Conservation (phyloP, 371 early-diverging fungal genomes). For the Enterospora canceri region DNA sequence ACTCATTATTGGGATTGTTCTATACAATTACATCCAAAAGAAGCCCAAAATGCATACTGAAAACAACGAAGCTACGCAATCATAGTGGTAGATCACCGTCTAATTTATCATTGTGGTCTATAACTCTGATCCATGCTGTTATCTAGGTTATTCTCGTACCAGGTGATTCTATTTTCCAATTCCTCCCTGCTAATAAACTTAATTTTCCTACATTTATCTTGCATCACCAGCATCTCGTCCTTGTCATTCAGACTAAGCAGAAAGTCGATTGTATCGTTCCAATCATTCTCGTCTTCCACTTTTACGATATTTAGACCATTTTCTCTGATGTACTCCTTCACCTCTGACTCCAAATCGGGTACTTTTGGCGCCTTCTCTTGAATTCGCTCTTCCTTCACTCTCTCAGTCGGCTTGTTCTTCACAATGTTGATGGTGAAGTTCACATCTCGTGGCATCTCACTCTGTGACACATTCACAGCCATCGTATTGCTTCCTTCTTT, state of each 20-base stretch:
- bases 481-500: not conserved
- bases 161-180: not conserved
- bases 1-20: too few species aligned
- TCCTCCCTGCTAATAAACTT: not conserved
- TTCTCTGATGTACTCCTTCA: not conserved
- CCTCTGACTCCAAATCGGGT: too few species aligned
- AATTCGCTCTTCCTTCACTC: not conserved
- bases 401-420: not conserved
- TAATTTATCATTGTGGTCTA: too few species aligned
- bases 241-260: not conserved
- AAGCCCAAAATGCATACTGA: too few species aligned
- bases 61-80: too few species aligned
- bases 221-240: not conserved
- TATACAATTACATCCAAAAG: too few species aligned
- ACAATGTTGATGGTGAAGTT: not conserved
- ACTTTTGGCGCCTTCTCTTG: not conserved
- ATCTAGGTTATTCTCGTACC: not conserved
- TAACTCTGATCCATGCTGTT: not conserved
- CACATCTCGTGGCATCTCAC: not conserved
- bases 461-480: not conserved
- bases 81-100: too few species aligned
- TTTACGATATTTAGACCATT: not conserved
- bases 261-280: not conserved
- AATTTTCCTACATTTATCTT: not conserved
- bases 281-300: not conserved